These are phyloP conservation scores for Ustilago hordei DNA, from an alignment of 1,284 basidiomycete genomes.

Conservation along the genomic window DNA sequence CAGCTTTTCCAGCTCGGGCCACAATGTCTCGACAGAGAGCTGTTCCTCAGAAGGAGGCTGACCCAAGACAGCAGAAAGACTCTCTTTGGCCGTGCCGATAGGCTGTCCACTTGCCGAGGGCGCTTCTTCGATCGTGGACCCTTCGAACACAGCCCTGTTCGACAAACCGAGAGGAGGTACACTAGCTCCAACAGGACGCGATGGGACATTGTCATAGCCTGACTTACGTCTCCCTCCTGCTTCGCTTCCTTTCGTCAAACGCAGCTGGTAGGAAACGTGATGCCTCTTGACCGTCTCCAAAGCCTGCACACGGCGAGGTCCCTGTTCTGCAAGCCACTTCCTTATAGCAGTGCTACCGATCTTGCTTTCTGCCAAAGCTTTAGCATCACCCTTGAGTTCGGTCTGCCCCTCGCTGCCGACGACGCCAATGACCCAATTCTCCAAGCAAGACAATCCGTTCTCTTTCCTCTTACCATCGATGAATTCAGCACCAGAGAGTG, in stretches of 20 bases:
- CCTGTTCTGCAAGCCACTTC: conserved; percentile 52
- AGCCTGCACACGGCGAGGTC: conserved; percentile 33
- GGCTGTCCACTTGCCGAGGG: conserved; percentile 51
- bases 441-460: conserved; percentile 45
- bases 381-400: conserved; percentile 57
- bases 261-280: conserved; percentile 25
- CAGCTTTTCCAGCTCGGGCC: conserved; percentile 96
- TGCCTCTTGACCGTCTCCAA: conserved; percentile 30
- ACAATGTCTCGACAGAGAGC: conserved; percentile 85
- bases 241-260: conserved; percentile 9
- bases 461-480: conserved; percentile 57
- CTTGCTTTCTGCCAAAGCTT: conserved; percentile 60
- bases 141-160: conserved; percentile 62
- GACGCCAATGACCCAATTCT: conserved; percentile 61
- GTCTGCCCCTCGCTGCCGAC: conserved; percentile 60
- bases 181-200: conserved; percentile 55
- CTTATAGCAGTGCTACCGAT: conserved; percentile 67
- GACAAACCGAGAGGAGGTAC: conserved; percentile 67
- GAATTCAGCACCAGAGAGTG: conserved; percentile 56
- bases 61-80: conserved; percentile 37
- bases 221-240: neutral
- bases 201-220: conserved; percentile 18
- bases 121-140: conserved; percentile 32
- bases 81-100: conserved; percentile 42
- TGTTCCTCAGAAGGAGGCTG: conserved; percentile 73